These are phyloP conservation scores for Neopestalotiopsis sp. DNA, from an alignment of 2,329 filamentous ascomycete species.

Conservation along the genomic window DNA sequence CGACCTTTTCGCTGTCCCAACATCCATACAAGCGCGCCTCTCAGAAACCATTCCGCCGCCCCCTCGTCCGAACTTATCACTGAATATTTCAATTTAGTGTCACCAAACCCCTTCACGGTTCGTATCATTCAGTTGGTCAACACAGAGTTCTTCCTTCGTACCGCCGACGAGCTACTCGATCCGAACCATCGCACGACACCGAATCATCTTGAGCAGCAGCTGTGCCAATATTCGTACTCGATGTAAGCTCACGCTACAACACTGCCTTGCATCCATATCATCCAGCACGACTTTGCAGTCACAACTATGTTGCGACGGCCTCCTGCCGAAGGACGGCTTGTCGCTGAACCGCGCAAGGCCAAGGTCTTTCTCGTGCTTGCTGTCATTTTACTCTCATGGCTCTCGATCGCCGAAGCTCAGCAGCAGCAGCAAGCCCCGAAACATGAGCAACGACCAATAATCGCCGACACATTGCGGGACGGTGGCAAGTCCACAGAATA, in stretches of 20 bases:
- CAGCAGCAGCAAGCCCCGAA: slow-evolving; percentile 52
- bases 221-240: neutral
- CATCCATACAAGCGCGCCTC: neutral
- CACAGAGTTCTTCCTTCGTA: neutral
- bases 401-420: slow-evolving; percentile 58
- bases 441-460: slow-evolving; percentile 27
- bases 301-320: slow-evolving; percentile 62
- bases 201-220: neutral
- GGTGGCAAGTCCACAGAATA: slow-evolving; percentile 14
- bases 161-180: neutral
- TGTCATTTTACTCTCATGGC: slow-evolving; percentile 53
- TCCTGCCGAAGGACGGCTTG: slow-evolving; percentile 57
- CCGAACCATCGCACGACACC: neutral
- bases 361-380: slow-evolving; percentile 50
- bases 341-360: slow-evolving; percentile 41
- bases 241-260: slow-evolving; percentile 11
- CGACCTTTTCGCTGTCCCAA: neutral
- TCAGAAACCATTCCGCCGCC: neutral
- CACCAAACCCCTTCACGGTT: neutral
- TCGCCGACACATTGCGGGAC: slow-evolving; percentile 30
- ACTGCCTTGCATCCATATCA: neutral
- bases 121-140: neutral
- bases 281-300: slow-evolving; percentile 26
- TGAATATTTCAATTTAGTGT: too few relatives aligned
- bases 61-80: too few relatives aligned